phyloP scores from a whole-genome alignment of 306 rosid genomes.

The Vigna unguiculata region DNA sequence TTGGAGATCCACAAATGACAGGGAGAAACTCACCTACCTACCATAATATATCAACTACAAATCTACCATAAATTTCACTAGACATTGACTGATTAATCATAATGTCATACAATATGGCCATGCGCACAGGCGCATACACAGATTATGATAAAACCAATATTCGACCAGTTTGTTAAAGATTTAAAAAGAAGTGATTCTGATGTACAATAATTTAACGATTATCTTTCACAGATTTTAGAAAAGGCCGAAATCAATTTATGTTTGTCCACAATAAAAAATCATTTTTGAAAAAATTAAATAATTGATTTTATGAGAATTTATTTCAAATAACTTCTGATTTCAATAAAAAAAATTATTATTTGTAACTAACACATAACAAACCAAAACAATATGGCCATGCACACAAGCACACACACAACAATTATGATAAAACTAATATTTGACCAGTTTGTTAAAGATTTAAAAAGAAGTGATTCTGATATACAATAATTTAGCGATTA shows the following conservation, averaged over 20 bases:
- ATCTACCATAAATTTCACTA: background rate
- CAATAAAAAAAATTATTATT: too few species aligned
- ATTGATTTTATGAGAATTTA: background rate
- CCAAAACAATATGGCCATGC: background rate
- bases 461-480: background rate
- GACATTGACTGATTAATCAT: constrained; percentile 5
- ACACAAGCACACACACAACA: constrained; percentile 9
- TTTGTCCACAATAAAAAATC: background rate
- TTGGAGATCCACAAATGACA: background rate
- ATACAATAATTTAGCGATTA: too few species aligned
- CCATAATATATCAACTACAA: constrained; percentile 2
- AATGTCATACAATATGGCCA: constrained; percentile 5
- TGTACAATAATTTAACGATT: too few species aligned
- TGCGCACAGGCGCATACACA: constrained; percentile 4
- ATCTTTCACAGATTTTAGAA: too few species aligned
- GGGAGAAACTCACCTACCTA: constrained; percentile 25
- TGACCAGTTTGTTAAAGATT: background rate
- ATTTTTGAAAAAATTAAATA: too few species aligned
- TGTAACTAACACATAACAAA: too few species aligned
- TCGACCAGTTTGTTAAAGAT: background rate
- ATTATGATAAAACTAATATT: background rate
- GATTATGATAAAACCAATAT: constrained; percentile 3
- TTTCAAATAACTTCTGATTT: too few species aligned
- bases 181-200: background rate
- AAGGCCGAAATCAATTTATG: background rate